phyloP scores from a whole-genome alignment of 768 basidiomycete species.

The Leucosporidium creatinivorum region DNA sequence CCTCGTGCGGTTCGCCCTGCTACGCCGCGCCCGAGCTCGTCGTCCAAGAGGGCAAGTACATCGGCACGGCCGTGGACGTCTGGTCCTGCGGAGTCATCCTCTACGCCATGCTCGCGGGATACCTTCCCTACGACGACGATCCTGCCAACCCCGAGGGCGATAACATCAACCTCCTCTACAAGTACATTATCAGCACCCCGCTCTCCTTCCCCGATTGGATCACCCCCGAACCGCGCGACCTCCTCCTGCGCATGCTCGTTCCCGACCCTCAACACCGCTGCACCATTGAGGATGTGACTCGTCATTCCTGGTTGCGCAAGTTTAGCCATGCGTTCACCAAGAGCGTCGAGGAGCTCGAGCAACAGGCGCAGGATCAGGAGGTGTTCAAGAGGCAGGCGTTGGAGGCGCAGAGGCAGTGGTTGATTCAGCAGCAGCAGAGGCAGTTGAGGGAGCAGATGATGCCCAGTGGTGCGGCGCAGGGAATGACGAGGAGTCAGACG shows the following conservation, averaged over 20 bases:
- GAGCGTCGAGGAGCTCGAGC: conserved; percentile 70
- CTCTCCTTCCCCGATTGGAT: conserved; percentile 97
- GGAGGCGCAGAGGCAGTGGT: conserved; percentile 59
- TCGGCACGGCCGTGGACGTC: conserved; percentile 95
- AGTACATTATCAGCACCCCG: conserved; percentile 95
- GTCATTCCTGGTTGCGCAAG: conserved; percentile 72
- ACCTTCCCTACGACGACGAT: conserved; percentile 99
- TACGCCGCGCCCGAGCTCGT: conserved; percentile 98
- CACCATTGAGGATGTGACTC: conserved; percentile 69
- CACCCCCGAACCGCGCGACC: conserved; percentile 69
- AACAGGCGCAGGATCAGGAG: conserved; percentile 72
- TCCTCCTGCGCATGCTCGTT: conserved; percentile 86
- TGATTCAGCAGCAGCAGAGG: conserved; percentile 32
- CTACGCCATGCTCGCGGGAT: conserved; percentile 93
- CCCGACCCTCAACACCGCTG: conserved; percentile 78
- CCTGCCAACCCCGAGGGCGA: conserved; percentile 97
- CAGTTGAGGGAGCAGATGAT: conserved; percentile 7
- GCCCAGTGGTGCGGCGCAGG: conserved; percentile 25
- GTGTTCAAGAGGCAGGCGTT: conserved; percentile 62
- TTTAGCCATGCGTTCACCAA: conserved; percentile 60
- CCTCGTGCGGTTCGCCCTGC: conserved; percentile 92
- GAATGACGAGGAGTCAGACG: conserved; percentile 36
- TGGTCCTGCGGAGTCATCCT: conserved; percentile 95
- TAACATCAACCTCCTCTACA: conserved; percentile 97
- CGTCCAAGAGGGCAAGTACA: conserved; percentile 92